A percentile compares a stretch with the other conserved stretches of the same genome.
These are phyloP conservation scores for Fusarium nanum DNA, from an alignment of 2,329 filamentous ascomycete species.

Conservation along the genomic window DNA sequence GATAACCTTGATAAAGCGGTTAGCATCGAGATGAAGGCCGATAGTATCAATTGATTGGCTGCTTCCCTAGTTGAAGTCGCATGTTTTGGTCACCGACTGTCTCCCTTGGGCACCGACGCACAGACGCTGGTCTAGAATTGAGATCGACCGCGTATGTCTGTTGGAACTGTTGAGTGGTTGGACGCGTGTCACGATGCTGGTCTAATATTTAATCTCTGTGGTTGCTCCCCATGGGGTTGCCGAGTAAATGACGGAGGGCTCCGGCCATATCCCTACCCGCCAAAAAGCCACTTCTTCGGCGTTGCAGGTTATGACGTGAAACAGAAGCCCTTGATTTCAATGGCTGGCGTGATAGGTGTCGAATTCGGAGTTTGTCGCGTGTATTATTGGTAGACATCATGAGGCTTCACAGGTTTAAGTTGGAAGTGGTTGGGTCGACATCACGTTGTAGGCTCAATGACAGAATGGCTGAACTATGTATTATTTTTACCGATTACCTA, in stretches of 20 bases:
- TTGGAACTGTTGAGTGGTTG: neutral
- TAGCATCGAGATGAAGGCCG: neutral
- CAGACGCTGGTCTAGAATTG: neutral
- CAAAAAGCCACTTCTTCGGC: neutral
- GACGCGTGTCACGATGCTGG: neutral
- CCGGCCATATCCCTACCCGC: neutral
- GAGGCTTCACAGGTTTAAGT: neutral
- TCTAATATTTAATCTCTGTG: too few species aligned
- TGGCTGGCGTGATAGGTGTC: accelerated
- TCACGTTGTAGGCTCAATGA: neutral
- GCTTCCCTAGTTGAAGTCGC: too few species aligned
- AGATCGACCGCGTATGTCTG: neutral
- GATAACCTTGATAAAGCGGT: constrained; percentile 9
- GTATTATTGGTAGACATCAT: too few species aligned
- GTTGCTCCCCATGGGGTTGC: neutral
- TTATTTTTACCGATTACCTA: neutral
- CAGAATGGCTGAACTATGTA: neutral
- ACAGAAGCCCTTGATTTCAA: accelerated
- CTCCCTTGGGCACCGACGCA: neutral
- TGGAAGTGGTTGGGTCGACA: neutral
- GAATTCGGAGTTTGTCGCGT: neutral
- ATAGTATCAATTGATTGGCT: neutral
- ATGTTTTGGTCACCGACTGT: neutral
- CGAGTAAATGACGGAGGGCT: neutral
- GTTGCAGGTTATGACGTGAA: neutral